A percentile compares a stretch with the other conserved stretches of the same genome.
Evolutionary conservation across 345 rosid genomes (phyloP).

Genomic region (Citrus maxima): DNA sequence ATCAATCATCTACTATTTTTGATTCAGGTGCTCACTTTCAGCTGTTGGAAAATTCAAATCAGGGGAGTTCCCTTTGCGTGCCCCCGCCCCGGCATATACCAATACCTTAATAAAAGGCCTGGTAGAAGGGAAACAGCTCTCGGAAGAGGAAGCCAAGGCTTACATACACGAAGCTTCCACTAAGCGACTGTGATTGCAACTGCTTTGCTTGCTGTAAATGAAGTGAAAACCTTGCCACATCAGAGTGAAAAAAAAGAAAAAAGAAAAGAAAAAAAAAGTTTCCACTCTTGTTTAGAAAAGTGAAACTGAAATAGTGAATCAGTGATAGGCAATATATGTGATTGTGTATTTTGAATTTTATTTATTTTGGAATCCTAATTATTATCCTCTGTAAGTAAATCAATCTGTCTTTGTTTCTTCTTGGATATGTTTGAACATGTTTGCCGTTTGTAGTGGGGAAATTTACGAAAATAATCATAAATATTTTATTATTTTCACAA

Average conservation of each 20-base stretch:
- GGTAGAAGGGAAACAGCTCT: conserved; percentile 68
- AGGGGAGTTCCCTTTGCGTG: conserved; percentile 42
- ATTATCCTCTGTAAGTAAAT: no score
- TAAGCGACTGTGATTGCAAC: conserved; percentile 38
- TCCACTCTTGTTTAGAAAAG: not conserved
- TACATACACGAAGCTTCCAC: conserved; percentile 59
- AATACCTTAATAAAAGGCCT: conserved; percentile 54
- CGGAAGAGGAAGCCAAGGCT: conserved; percentile 54
- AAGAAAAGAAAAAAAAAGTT: not conserved
- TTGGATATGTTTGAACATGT: no score
- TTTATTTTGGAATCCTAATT: no score
- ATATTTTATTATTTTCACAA: no score
- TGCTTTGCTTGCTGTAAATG: not conserved
- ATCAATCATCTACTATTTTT: not conserved
- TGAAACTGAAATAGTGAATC: not conserved
- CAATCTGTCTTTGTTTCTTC: no score
- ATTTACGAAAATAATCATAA: no score
- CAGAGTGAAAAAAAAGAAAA: no score
- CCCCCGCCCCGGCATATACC: conserved; percentile 54
- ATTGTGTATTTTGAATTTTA: no score
- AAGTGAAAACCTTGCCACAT: not conserved
- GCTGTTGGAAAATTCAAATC: conserved; percentile 40
- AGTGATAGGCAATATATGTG: not conserved
- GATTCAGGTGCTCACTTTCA: conserved; percentile 52
- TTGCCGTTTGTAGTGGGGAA: no score